Evolutionary conservation across 495 filamentous ascomycete species (phyloP).

Genomic region (Talaromyces borbonicus): DNA sequence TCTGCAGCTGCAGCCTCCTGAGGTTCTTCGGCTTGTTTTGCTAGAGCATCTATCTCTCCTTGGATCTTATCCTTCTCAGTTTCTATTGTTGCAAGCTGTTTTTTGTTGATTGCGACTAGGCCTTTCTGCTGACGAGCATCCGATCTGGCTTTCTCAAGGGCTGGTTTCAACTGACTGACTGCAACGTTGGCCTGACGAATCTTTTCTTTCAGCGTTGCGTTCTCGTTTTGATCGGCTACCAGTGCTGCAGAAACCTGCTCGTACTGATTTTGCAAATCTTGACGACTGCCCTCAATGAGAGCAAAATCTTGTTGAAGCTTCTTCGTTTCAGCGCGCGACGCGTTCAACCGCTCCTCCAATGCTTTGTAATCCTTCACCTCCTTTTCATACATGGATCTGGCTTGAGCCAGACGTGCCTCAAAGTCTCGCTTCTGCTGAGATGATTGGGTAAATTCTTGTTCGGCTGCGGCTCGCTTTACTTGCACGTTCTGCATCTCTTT

Average conservation of each 20-base stretch:
- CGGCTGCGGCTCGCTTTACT: slow-evolving; percentile 61
- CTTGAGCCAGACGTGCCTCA: slow-evolving; percentile 72
- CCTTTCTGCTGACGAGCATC: slow-evolving; percentile 92
- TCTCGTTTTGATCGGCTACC: slow-evolving; percentile 82
- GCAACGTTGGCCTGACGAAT: slow-evolving; percentile 75
- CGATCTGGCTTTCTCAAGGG: slow-evolving; percentile 80
- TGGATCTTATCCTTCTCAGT: slow-evolving; percentile 77
- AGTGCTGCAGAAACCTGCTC: slow-evolving; percentile 63
- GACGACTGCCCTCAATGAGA: slow-evolving; percentile 67
- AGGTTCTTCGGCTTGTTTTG: slow-evolving; percentile 34
- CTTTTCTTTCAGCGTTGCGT: slow-evolving; percentile 71
- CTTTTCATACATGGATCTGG: slow-evolving; percentile 81
- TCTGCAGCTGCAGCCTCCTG: slow-evolving; percentile 21
- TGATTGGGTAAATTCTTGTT: slow-evolving; percentile 68
- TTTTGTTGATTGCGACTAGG: slow-evolving; percentile 93
- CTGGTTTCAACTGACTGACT: slow-evolving; percentile 70
- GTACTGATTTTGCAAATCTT: slow-evolving; percentile 80
- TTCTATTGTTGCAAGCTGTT: slow-evolving; percentile 85
- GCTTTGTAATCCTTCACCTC: slow-evolving; percentile 78
- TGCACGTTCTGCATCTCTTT: slow-evolving; percentile 93
- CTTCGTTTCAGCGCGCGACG: slow-evolving; percentile 67
- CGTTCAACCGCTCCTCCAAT: slow-evolving; percentile 70
- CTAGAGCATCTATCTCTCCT: slow-evolving; percentile 59
- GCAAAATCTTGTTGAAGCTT: slow-evolving; percentile 75
- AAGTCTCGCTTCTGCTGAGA: slow-evolving; percentile 84